A percentile compares a stretch with the other conserved stretches of the same genome.
These are phyloP conservation scores for Moesziomyces parantarcticus DNA, from an alignment of 1,284 basidiomycete genomes.

Conservation along the genomic window DNA sequence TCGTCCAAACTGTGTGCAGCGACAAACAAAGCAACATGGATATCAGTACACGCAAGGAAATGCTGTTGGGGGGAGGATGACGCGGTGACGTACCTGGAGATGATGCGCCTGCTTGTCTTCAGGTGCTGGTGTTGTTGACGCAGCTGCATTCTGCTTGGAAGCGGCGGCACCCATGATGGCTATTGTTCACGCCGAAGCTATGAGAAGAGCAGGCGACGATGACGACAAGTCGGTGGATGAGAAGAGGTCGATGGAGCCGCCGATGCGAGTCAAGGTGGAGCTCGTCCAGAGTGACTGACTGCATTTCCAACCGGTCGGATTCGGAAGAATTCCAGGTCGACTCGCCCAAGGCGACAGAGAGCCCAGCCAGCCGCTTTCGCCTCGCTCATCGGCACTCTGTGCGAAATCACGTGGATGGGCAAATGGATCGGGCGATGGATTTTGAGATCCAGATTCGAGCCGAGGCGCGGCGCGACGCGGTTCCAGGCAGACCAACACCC, in stretches of 20 bases:
- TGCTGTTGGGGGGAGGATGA: background rate
- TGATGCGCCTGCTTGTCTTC: constrained; percentile 47
- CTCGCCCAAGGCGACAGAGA: constrained; percentile 3
- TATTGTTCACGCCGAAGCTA: background rate
- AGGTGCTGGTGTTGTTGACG: constrained; percentile 32
- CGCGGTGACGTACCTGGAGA: constrained; percentile 29
- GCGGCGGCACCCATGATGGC: constrained; percentile 42
- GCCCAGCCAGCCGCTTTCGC: no score
- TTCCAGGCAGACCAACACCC: background rate
- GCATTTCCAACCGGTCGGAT: constrained; percentile 22
- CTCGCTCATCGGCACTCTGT: constrained; percentile 1
- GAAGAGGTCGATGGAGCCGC: no score
- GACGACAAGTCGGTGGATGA: no score
- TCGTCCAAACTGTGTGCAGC: constrained; percentile 43
- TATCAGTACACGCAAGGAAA: background rate
- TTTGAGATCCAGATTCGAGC: background rate
- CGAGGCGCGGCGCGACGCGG: background rate
- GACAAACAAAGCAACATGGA: background rate
- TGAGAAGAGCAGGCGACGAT: no score
- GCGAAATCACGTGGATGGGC: constrained; percentile 30
- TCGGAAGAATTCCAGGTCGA: constrained; percentile 29
- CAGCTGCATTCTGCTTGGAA: constrained; percentile 44
- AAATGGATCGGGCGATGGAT: background rate
- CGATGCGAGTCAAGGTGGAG: background rate
- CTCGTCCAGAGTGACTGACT: background rate